Base-by-base conservation (phyloP, 192 early-diverging fungal genomes). In the Pilobolus umbonatus region DNA sequence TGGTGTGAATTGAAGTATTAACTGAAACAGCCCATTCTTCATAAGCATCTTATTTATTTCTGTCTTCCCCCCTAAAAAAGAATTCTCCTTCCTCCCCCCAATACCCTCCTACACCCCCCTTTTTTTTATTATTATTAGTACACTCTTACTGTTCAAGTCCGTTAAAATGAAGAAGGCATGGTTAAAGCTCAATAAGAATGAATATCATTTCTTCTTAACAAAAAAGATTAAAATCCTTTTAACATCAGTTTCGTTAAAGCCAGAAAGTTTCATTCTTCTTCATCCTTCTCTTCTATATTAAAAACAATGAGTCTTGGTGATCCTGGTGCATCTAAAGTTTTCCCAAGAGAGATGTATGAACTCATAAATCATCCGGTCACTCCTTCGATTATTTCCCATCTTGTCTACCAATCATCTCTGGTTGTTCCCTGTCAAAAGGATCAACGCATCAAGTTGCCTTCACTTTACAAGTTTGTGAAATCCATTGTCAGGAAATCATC, bases 401-500 rank as follows among this genome's bases (percentile, higher is more conserved):
- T 65, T n/a, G 39, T 56, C 14, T 11, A 44, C 17, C 64, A 65
- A 39, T 55, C 64, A 0, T 39, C 48, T 17, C 22, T 65, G 17
- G 64, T 65, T 4, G 51, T 65, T 42, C 57, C 64, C 10, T 65
- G 64, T 26, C 44, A 61, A 57, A 12, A 19, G 2, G 22, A 31
- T 48, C 28, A 12, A 39, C 57, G 29, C 5, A 46, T 62, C 10
- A 55, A 54, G 4, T 63, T 90, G 5, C 88, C 88, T 12, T 73
- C 83, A 0, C 64, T 90, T 31, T 65, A 74, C 36, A 61, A 69
- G 31, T 90, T 90, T 65, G 84, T 90, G 52, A 73, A 77, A 1
- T 72, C 76, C 25, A 61, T 90, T 0, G 82, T 88, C 21, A 55
- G 76, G 40, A 69, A 81, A 34, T 88, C 88, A 36, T 81, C 82